Conservation (phyloP, 1,139 yeast genomes). For the Scheffersomyces titani region DNA sequence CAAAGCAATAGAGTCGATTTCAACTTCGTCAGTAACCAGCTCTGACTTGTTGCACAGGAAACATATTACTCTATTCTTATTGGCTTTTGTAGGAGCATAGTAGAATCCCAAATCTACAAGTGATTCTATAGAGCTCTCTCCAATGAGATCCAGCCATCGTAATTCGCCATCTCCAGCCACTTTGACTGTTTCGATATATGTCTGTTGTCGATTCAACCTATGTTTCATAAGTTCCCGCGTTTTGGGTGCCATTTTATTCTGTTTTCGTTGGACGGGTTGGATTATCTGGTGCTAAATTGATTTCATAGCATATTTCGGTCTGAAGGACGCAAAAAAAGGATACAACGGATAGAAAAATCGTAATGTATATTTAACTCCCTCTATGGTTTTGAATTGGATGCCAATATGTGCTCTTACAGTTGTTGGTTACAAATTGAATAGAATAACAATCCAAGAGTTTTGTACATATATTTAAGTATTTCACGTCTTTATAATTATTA, state of each 20-base stretch:
- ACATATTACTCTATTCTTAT: slow-evolving; percentile 58
- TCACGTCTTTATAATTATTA: background rate
- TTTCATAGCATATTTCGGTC: background rate
- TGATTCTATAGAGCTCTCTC: slow-evolving; percentile 32
- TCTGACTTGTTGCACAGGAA: slow-evolving; percentile 57
- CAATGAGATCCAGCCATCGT: slow-evolving; percentile 28
- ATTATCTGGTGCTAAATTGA: background rate
- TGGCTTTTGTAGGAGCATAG: slow-evolving; percentile 56
- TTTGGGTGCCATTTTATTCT: slow-evolving; percentile 13
- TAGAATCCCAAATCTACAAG: slow-evolving; percentile 73
- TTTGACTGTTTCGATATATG: slow-evolving; percentile 22
- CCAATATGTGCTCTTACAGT: background rate
- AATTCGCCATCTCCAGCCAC: slow-evolving; percentile 17
- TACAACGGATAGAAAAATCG: background rate
- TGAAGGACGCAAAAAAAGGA: background rate
- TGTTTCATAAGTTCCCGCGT: slow-evolving; percentile 12
- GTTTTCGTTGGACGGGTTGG: background rate
- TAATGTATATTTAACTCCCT: background rate
- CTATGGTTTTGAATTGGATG: background rate
- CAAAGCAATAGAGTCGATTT: slow-evolving; percentile 30
- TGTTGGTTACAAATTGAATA: too few species aligned
- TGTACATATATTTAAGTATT: background rate
- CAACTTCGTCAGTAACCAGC: slow-evolving; percentile 28
- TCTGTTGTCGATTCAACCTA: slow-evolving; percentile 22
- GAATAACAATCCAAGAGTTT: background rate